Base-by-base conservation (phyloP, 805 yeast genomes). In the Wickerhamiella shivajii region DNA sequence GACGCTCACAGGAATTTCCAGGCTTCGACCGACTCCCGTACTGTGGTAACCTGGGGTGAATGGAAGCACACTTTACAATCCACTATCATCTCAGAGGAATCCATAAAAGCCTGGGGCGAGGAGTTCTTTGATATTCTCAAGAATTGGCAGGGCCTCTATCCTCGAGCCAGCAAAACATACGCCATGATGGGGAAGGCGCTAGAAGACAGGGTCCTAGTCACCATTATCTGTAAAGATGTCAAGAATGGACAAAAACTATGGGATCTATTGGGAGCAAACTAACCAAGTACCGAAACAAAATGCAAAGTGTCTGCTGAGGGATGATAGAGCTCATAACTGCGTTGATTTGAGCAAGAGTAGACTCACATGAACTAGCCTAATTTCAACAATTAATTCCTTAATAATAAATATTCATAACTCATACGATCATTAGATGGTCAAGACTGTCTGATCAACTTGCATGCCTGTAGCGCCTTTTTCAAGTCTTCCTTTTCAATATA, bases 31-130 rank as follows among this genome's bases (percentile, higher is more conserved):
- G 51, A 60, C 1, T 63, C 58, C 11, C 57, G 58, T 14, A 74
- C 83, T 27, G 77, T 75, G 42, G 92, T 90, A 6, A 90, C 98
- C 1, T 90, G 98, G 98, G 98, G 97, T 41, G 93, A 79, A 3
- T 87, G 90, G 65, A 93, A 93, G 6, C 76, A 76, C 54, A 71
- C 84, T 42, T 75, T 84, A 23, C 69, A 83, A 23, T 79, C 96
- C 0, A 90, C 98, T 0, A 77, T 85, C 40, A 74, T 90, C 37
- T 95, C 85, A 50, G 78, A 73, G 45, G 94, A 84, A 46, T 81
- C 96, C 2, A 87, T 90, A 61, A 69, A 70, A 44, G 95, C 95
- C 0, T 90, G 98, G 98, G 71, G 77, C 45, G 96, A 85, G 48
- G 99, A 90, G 54, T 93, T 94, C 1, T 90, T 83, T 56, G 66